A percentile compares a stretch with the other conserved stretches of the same genome.
phyloP scores from a whole-genome alignment of 345 rosid species.

The Leavenworthia alabamica region DNA sequence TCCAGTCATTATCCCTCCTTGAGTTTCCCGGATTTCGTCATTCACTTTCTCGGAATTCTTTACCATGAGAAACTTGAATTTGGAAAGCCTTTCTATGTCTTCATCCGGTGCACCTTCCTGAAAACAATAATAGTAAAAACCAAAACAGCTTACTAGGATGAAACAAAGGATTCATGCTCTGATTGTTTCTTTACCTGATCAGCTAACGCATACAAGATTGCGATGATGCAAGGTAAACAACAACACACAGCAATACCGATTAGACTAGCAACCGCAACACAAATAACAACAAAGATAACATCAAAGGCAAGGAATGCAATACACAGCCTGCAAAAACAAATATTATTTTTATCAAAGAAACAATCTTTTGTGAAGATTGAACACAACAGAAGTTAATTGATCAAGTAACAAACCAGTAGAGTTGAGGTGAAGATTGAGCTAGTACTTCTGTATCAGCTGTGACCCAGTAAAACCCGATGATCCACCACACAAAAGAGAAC shows the following conservation, averaged over 20 bases:
- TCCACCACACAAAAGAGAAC: conserved; percentile 90
- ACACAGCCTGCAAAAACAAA: conserved; percentile 59
- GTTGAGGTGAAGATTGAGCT: conserved; percentile 50
- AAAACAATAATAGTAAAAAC: neutral
- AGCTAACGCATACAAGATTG: conserved; percentile 67
- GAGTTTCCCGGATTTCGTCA: conserved; percentile 41
- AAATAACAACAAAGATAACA: conserved; percentile 67
- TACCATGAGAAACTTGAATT: conserved; percentile 19
- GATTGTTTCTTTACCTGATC: conserved; percentile 50
- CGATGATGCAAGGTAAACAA: conserved; percentile 92
- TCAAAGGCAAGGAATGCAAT: conserved; percentile 79
- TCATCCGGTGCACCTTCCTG: conserved; percentile 38
- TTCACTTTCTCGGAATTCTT: conserved; percentile 29
- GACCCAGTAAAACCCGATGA: conserved; percentile 82
- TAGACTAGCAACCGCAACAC: conserved; percentile 64
- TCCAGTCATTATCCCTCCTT: conserved; percentile 67
- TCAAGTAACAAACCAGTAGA: conserved; percentile 54
- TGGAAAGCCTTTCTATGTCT: conserved; percentile 23
- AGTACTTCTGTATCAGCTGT: conserved; percentile 45
- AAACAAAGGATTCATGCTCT: neutral
- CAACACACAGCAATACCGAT: conserved; percentile 87
- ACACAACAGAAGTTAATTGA: too few relatives aligned
- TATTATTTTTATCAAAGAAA: neutral
- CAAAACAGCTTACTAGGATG: neutral
- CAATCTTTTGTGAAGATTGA: neutral